Evolutionary conservation across 1,139 yeast genomes (phyloP).

Genomic region (Kodamaea suecica): DNA sequence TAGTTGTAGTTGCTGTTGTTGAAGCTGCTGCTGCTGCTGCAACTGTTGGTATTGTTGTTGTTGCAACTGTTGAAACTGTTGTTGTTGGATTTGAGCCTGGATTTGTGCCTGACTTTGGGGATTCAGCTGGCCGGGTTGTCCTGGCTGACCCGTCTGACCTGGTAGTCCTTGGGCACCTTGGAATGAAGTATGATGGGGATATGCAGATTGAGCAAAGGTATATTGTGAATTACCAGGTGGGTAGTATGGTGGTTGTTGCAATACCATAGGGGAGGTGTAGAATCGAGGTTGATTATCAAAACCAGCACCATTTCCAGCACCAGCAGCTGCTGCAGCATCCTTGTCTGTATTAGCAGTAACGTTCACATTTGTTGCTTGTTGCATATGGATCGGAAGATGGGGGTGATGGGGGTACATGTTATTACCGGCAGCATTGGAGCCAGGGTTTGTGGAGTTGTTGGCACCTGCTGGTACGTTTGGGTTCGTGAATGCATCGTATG

Average conservation of each 20-base stretch:
- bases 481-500: conserved; percentile 8
- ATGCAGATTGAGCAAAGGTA: conserved; percentile 18
- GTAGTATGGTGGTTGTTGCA: conserved; percentile 21
- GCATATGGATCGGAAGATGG: conserved; percentile 11
- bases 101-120: conserved; percentile 11
- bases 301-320: conserved; percentile 5
- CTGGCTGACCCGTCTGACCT: conserved; percentile 10
- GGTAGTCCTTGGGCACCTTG: conserved; percentile 13
- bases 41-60: conserved; percentile 10
- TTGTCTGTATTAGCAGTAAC: neutral
- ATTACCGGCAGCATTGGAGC: conserved; percentile 1
- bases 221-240: conserved; percentile 18
- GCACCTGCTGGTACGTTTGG: conserved; percentile 5
- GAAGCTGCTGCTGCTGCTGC: conserved; percentile 7
- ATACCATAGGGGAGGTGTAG: conserved; percentile 21
- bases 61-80: conserved; percentile 10
- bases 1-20: conserved; percentile 6
- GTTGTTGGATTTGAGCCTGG: conserved; percentile 12
- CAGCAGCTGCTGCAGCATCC: conserved; percentile 6
- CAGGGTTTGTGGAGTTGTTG: neutral
- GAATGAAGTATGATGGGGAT: conserved; percentile 12
- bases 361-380: conserved; percentile 10
- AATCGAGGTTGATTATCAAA: conserved; percentile 19
- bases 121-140: conserved; percentile 12
- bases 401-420: conserved; percentile 10